Evolutionary conservation across 768 basidiomycete genomes (phyloP).

Genomic region (Boletellus emodensis): DNA sequence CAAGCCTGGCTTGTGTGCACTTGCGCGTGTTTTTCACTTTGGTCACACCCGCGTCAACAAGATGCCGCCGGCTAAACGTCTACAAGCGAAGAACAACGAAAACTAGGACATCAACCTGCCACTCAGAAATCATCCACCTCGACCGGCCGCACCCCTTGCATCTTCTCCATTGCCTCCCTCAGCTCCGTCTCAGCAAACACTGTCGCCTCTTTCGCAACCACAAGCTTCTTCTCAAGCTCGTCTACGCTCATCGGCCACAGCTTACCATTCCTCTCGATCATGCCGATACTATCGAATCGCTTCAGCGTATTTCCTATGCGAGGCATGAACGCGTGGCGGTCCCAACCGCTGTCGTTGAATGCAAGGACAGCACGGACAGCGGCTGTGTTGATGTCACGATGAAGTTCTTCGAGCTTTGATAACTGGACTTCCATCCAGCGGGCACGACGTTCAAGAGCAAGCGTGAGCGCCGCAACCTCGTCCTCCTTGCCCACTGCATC

Average conservation of each 20-base stretch:
- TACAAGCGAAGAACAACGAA: background rate
- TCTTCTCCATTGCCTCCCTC: conserved; percentile 67
- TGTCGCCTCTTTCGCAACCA: conserved; percentile 66
- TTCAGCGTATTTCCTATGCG: conserved; percentile 63
- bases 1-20: too few relatives aligned
- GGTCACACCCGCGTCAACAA: too few relatives aligned
- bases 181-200: conserved; percentile 72
- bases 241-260: conserved; percentile 55
- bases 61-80: background rate
- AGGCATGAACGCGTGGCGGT: conserved; percentile 63
- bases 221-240: conserved; percentile 73
- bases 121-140: conserved; percentile 34
- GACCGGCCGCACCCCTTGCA: conserved; percentile 52
- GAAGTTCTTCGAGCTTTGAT: conserved; percentile 83
- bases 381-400: conserved; percentile 86
- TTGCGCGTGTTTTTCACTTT: too few relatives aligned
- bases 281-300: conserved; percentile 65
- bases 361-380: conserved; percentile 78
- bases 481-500: conserved; percentile 67
- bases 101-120: background rate
- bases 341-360: conserved; percentile 87
- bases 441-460: conserved; percentile 83
- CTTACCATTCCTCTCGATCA: conserved; percentile 43
- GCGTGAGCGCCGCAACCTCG: conserved; percentile 78
- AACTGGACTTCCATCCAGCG: conserved; percentile 92